Evolutionary conservation across 179 eudicot species (phyloP).

Genomic region (Amaranthus tricolor): DNA sequence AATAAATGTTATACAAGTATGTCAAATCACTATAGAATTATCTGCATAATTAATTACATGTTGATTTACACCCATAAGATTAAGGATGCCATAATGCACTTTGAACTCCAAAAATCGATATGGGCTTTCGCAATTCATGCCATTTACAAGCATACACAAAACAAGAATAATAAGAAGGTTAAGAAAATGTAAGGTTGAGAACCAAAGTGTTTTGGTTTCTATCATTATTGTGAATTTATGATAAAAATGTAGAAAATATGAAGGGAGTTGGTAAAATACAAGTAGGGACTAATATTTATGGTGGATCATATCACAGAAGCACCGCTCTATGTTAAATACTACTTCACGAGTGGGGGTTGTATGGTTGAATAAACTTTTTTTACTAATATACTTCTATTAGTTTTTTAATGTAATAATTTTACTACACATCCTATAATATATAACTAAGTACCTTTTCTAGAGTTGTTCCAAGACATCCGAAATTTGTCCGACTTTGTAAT

Average conservation of each 20-base stretch:
- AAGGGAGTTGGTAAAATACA: background rate
- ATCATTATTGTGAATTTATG: conserved; percentile 20
- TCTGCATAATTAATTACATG: conserved; percentile 32
- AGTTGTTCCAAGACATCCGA: no score
- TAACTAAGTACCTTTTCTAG: no score
- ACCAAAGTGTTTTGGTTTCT: conserved; percentile 22
- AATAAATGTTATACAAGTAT: no score
- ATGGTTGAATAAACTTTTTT: background rate
- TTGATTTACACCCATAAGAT: conserved; percentile 79
- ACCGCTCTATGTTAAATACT: background rate
- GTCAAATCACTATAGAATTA: background rate
- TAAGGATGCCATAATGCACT: conserved; percentile 64
- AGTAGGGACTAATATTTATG: background rate
- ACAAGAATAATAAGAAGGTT: conserved; percentile 14
- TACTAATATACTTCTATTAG: background rate
- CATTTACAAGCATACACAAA: conserved; percentile 20
- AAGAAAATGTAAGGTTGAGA: conserved; percentile 24
- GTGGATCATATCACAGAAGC: background rate
- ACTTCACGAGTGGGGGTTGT: conserved; percentile 8
- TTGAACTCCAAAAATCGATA: conserved; percentile 74
- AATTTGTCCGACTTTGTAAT: no score
- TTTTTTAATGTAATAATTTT: no score
- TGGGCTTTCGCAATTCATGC: conserved; percentile 67
- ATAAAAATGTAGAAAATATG: background rate
- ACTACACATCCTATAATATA: no score